Conservation (phyloP, 2,329 filamentous ascomycete genomes). For the Exserohilum rostratum region DNA sequence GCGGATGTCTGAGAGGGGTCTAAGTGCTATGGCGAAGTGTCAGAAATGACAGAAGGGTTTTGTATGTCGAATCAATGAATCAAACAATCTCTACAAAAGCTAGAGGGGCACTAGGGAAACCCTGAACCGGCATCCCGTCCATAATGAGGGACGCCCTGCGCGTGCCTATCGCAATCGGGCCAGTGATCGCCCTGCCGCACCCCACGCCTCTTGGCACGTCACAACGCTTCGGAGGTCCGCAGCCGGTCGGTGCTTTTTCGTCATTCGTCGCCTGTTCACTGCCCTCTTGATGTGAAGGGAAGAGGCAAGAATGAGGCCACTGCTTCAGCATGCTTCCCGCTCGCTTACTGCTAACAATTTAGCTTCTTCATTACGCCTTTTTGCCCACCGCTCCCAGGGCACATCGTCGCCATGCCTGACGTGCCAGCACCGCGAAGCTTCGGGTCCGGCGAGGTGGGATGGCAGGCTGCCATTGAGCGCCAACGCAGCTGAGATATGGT, state of each 20-base stretch:
- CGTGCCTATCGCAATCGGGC: too few species aligned
- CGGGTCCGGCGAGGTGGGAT: constrained; percentile 15
- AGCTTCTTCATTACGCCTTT: constrained; percentile 19
- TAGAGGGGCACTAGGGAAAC: constrained; percentile 23
- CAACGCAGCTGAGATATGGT: constrained; percentile 1
- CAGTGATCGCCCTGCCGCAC: constrained; percentile 25
- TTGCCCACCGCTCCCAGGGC: constrained; percentile 13
- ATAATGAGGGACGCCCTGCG: constrained; percentile 12
- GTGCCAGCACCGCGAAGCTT: constrained; percentile 39
- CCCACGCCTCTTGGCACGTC: constrained; percentile 35
- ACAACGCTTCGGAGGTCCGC: constrained; percentile 15
- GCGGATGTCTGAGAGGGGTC: neutral
- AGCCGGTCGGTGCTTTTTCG: constrained; percentile 18
- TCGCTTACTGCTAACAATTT: constrained; percentile 29
- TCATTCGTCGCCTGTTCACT: constrained; percentile 18
- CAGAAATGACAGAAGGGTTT: neutral
- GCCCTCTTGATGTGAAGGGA: constrained; percentile 32
- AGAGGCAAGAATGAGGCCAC: constrained; percentile 46
- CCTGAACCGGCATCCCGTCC: constrained; percentile 29
- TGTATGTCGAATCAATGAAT: neutral
- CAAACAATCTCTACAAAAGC: neutral
- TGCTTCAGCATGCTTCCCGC: constrained; percentile 51
- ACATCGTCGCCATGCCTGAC: constrained; percentile 34
- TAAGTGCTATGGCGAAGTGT: too few species aligned
- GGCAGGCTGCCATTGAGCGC: constrained; percentile 10